Conservation (phyloP, 2,329 filamentous ascomycete species). For the Scedosporium boydii region DNA sequence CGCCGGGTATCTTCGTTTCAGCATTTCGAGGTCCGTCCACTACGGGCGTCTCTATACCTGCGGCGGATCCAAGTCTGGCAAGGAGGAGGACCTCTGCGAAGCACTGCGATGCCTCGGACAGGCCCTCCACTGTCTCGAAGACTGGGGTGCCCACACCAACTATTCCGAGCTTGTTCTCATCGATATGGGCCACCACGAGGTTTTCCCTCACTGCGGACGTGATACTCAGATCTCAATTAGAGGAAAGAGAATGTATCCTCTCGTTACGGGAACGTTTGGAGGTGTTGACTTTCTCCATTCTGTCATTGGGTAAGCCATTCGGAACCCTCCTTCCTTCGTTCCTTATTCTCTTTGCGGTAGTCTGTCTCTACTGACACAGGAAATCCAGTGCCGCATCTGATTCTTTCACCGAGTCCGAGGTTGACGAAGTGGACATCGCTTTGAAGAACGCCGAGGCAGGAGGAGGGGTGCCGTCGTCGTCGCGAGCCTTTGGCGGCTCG, state of each 20-base stretch:
- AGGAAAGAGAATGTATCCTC: constrained; percentile 55
- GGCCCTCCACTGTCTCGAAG: constrained; percentile 67
- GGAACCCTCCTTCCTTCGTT: constrained; percentile 50
- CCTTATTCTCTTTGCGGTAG: too few species aligned
- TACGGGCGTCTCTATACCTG: constrained; percentile 66
- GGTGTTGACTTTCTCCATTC: constrained; percentile 80
- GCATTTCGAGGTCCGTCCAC: constrained; percentile 65
- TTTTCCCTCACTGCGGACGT: constrained; percentile 67
- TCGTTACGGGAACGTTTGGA: constrained; percentile 69
- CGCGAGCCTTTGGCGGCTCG: constrained; percentile 18
- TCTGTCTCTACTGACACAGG: not conserved
- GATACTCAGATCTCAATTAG: constrained; percentile 55
- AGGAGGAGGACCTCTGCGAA: constrained; percentile 70
- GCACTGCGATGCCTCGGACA: constrained; percentile 69
- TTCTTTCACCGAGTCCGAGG: constrained; percentile 76
- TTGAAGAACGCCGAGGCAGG: constrained; percentile 56
- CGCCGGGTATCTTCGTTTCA: constrained; percentile 71
- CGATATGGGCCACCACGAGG: constrained; percentile 57
- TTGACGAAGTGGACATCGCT: constrained; percentile 69
- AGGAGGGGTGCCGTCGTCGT: constrained; percentile 14
- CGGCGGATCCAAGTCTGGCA: constrained; percentile 46
- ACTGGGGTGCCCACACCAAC: constrained; percentile 75
- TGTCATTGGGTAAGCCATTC: constrained; percentile 60
- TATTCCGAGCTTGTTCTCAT: constrained; percentile 70
- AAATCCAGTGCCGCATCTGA: constrained; percentile 56